These are phyloP conservation scores for Piper longum DNA, from an alignment of 164 flowering plant species.

Conservation along the genomic window DNA sequence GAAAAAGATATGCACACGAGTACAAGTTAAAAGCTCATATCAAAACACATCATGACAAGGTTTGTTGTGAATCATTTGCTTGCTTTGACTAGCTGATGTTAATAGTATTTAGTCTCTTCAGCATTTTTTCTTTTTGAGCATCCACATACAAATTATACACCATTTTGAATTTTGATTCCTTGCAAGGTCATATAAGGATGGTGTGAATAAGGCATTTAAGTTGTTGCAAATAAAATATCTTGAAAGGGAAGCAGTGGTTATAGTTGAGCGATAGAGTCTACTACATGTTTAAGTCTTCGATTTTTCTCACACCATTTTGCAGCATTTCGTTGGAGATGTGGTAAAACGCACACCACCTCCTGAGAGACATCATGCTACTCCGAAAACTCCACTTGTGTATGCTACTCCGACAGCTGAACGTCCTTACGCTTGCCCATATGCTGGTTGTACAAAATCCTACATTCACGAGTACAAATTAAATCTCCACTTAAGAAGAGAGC, in stretches of 20 bases:
- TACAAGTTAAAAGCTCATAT: conserved; percentile 90
- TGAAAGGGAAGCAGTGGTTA: too few relatives aligned
- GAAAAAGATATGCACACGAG: conserved; percentile 95
- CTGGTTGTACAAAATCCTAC: conserved; percentile 86
- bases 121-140: background rate
- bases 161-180: background rate
- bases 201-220: background rate
- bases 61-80: conserved; percentile 11
- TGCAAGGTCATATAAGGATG: background rate
- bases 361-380: conserved; percentile 41
- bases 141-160: background rate
- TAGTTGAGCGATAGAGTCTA: too few relatives aligned
- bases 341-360: conserved; percentile 41
- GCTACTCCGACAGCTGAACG: conserved; percentile 73
- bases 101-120: background rate
- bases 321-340: conserved; percentile 27
- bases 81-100: background rate
- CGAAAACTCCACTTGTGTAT: conserved; percentile 43
- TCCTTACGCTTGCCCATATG: conserved; percentile 84
- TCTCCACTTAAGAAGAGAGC: conserved; percentile 82
- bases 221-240: background rate
- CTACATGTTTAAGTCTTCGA: background rate
- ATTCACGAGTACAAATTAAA: conserved; percentile 95
- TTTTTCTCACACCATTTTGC: conserved; percentile 3
- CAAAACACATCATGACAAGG: conserved; percentile 88